Percentiles rank a stretch among this genome's conserved stretches.
Evolutionary conservation across 192 early-diverging fungal genomes (phyloP).

Genomic region (Coemansia sp.): DNA sequence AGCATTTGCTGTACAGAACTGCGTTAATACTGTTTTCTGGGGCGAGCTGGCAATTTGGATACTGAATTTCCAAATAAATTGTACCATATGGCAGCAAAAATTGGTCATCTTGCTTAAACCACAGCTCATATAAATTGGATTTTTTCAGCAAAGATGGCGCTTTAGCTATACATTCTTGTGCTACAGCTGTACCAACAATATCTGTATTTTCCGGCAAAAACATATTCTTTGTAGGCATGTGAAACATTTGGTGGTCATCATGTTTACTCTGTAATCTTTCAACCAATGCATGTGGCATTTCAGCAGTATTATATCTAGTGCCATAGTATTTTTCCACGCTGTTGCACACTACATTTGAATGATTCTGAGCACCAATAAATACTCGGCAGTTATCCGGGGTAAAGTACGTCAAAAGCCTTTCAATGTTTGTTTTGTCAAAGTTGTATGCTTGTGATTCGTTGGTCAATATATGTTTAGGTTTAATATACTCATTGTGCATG

Average conservation of each 20-base stretch:
- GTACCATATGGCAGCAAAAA: background rate
- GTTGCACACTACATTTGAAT: background rate
- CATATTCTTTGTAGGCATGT: background rate
- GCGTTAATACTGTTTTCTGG: background rate
- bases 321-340: background rate
- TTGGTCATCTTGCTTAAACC: background rate
- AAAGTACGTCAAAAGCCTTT: background rate
- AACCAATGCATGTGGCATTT: background rate
- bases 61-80: background rate
- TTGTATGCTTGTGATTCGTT: background rate
- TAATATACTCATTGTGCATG: background rate
- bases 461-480: background rate
- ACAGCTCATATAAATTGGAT: background rate
- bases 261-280: background rate
- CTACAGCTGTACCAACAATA: background rate
- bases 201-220: background rate
- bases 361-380: background rate
- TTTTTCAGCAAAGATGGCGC: background rate
- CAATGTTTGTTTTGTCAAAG: background rate
- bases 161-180: background rate
- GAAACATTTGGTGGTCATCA: background rate
- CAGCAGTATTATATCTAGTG: background rate
- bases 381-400: background rate
- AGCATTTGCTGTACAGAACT: background rate
- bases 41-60: background rate